Percentiles rank a stretch among this genome's conserved stretches.
Conservation (phyloP, 305 asterid genomes). For the Solanum hybrid region DNA sequence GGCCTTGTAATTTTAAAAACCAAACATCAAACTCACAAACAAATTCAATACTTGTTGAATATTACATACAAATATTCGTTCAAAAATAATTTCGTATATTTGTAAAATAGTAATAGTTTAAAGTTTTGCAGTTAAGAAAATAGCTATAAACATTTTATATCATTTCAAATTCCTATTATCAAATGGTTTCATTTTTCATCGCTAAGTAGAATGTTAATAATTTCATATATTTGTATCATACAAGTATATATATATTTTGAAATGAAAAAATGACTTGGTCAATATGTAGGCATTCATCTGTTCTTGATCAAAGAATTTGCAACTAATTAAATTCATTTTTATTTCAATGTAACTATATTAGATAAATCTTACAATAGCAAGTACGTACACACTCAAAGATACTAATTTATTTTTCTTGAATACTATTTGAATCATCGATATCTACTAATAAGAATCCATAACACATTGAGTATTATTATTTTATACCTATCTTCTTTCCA, state of each 20-base stretch:
- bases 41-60: not conserved
- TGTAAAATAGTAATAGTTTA: not conserved
- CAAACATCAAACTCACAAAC: not conserved
- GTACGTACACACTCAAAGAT: not conserved
- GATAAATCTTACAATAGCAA: not conserved
- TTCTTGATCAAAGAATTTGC: not conserved
- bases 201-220: not conserved
- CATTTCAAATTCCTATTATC: not conserved
- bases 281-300: not conserved
- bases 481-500: not conserved
- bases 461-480: not conserved
- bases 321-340: not conserved
- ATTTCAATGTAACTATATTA: not conserved
- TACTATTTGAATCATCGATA: not conserved
- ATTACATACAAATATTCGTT: not conserved
- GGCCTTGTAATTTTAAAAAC: not conserved
- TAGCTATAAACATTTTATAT: not conserved
- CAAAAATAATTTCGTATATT: not conserved
- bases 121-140: not conserved
- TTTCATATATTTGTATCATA: not conserved
- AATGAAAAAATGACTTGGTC: not conserved
- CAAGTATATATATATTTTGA: not conserved
- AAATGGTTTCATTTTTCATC: not conserved
- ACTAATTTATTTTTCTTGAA: not conserved
- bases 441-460: not conserved